Evolutionary conservation across 1,284 basidiomycete genomes (phyloP).

Genomic region (Neotropicomus parvogracilis): DNA sequence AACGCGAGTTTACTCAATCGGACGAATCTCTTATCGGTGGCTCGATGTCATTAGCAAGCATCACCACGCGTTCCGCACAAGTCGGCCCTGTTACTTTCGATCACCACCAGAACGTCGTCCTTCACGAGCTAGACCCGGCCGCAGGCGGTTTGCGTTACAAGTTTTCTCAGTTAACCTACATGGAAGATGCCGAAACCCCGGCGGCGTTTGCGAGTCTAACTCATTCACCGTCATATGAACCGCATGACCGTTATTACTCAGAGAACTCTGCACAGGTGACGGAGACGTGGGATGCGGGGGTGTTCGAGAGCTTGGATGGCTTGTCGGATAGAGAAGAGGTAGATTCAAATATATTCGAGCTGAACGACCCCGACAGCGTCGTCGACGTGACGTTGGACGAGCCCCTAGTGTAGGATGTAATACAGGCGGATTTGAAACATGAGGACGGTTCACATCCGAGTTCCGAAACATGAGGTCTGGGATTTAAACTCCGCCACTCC

Average conservation of each 20-base stretch:
- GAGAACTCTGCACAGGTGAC: slow-evolving; percentile 18
- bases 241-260: slow-evolving; percentile 7
- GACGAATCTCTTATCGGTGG: slow-evolving; percentile 29
- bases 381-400: slow-evolving; percentile 14
- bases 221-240: slow-evolving; percentile 6
- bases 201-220: slow-evolving; percentile 5
- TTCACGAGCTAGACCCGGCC: slow-evolving; percentile 10
- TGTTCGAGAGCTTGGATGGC: slow-evolving; percentile 15
- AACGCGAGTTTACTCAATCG: slow-evolving; percentile 15
- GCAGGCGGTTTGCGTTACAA: slow-evolving; percentile 9
- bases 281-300: slow-evolving; percentile 1
- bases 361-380: slow-evolving; percentile 7
- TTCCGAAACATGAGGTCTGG: slow-evolving; percentile 27
- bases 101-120: slow-evolving; percentile 14
- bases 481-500: slow-evolving; percentile 30
- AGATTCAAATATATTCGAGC: slow-evolving; percentile 19
- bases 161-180: slow-evolving; percentile 11
- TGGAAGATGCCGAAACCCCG: slow-evolving; percentile 22
- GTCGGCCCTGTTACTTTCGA: slow-evolving; percentile 13
- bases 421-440: slow-evolving; percentile 22
- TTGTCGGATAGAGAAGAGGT: slow-evolving; percentile 7
- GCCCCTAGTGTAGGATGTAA: slow-evolving; percentile 11
- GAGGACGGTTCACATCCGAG: slow-evolving; percentile 19
- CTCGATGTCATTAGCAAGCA: slow-evolving; percentile 15
- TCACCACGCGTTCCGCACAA: slow-evolving; percentile 16